Evolutionary conservation across 306 rosid genomes (phyloP).

Genomic region (Senna tora): DNA sequence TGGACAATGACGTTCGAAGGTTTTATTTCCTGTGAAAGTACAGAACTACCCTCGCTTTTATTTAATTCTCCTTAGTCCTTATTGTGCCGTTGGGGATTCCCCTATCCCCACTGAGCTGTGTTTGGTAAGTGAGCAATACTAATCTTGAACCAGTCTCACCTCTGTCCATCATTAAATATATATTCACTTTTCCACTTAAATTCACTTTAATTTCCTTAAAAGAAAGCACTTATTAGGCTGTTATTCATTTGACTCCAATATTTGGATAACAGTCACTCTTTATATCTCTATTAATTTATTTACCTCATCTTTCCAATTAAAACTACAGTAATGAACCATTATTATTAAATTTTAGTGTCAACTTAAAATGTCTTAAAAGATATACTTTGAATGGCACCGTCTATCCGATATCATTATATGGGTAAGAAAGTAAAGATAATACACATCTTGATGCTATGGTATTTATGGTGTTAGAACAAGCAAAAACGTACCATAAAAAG

Average conservation of each 20-base stretch:
- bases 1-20: neutral
- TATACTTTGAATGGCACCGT: neutral
- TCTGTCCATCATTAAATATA: constrained; percentile 20
- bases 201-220: neutral
- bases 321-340: too few relatives aligned
- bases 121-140: constrained; percentile 27
- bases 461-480: neutral
- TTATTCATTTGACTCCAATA: constrained; percentile 9
- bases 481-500: neutral
- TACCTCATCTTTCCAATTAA: neutral
- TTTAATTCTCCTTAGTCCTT: neutral
- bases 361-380: neutral
- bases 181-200: constrained; percentile 23
- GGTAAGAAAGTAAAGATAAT: neutral
- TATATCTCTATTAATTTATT: constrained; percentile 8
- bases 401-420: neutral
- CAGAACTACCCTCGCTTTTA: constrained; percentile 8
- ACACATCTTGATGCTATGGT: neutral
- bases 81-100: constrained; percentile 15
- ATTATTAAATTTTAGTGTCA: neutral
- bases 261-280: neutral
- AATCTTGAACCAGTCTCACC: constrained; percentile 3
- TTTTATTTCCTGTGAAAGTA: constrained; percentile 11
- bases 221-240: neutral
- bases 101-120: constrained; percentile 7